Percentiles rank a stretch among this genome's conserved stretches.
These are phyloP conservation scores for Collybia sp. DNA, from an alignment of 768 basidiomycete species.

Conservation along the genomic window DNA sequence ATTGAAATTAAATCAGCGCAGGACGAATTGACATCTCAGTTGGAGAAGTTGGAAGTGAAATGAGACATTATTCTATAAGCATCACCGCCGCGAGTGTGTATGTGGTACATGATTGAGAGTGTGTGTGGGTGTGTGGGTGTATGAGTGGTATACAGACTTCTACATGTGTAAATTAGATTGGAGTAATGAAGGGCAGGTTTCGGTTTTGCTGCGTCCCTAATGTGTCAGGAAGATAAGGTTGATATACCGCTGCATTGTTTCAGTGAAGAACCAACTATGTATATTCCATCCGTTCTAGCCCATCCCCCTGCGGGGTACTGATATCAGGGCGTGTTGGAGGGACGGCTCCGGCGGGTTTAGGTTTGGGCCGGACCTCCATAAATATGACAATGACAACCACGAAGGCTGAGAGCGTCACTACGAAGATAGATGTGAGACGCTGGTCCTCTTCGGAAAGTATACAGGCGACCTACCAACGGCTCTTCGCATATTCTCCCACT, in stretches of 20 bases:
- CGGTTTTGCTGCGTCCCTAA: conserved; percentile 8
- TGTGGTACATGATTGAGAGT: conserved; percentile 17
- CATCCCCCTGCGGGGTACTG: conserved; percentile 24
- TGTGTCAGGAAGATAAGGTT: not conserved
- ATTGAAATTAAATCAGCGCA: conserved; percentile 11
- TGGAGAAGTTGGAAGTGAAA: conserved; percentile 57
- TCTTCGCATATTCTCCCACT: conserved; percentile 86
- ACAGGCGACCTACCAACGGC: conserved; percentile 57
- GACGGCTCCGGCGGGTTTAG: conserved; percentile 22
- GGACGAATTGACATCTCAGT: conserved; percentile 36
- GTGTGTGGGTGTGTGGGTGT: conserved; percentile 7
- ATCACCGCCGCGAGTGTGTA: conserved; percentile 5
- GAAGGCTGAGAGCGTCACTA: conserved; percentile 63
- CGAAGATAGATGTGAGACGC: not conserved
- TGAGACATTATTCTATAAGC: conserved; percentile 17
- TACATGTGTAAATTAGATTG: conserved; percentile 37
- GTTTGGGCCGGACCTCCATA: conserved; percentile 61
- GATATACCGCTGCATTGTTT: not conserved
- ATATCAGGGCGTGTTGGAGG: conserved; percentile 20
- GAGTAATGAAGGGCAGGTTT: conserved; percentile 8
- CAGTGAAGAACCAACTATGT: conserved; percentile 17
- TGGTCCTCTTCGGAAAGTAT: not conserved
- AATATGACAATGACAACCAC: conserved; percentile 62
- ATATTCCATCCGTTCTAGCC: conserved; percentile 26
- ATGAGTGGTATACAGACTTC: conserved; percentile 25